Percentiles rank a stretch among this genome's conserved stretches.
Evolutionary conservation across 352 stramenopile species (phyloP).

Genomic region (Phytopythium vexans): DNA sequence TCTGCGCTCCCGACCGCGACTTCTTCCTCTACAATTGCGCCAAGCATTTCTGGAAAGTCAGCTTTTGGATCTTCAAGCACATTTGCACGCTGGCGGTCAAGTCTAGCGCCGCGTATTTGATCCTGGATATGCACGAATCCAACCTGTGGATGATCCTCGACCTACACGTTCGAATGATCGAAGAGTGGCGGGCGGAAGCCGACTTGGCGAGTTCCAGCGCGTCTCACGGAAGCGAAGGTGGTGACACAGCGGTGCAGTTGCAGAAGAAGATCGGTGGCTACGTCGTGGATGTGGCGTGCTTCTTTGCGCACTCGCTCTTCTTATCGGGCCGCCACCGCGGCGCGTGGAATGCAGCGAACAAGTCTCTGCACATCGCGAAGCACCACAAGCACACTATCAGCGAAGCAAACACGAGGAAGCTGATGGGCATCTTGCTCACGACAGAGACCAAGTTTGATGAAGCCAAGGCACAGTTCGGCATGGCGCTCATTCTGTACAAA

Average conservation of each 20-base stretch:
- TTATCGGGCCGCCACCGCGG: slow-evolving; percentile 68
- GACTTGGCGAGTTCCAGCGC: slow-evolving; percentile 5
- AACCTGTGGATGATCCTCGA: slow-evolving; percentile 83
- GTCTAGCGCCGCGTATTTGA: slow-evolving; percentile 74
- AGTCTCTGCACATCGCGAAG: slow-evolving; percentile 73
- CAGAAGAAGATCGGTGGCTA: slow-evolving; percentile 52
- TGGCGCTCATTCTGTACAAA: slow-evolving; percentile 75
- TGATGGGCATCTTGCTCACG: slow-evolving; percentile 78
- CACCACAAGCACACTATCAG: slow-evolving; percentile 61
- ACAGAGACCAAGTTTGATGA: slow-evolving; percentile 83
- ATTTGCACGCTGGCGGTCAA: slow-evolving; percentile 74
- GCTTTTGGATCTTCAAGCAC: slow-evolving; percentile 76
- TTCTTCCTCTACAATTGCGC: slow-evolving; percentile 66
- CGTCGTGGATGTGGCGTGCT: slow-evolving; percentile 66
- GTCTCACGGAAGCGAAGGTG: slow-evolving; percentile 3
- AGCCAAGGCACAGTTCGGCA: slow-evolving; percentile 75
- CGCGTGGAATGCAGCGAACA: slow-evolving; percentile 70
- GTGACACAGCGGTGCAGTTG: slow-evolving; percentile 8
- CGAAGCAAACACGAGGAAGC: slow-evolving; percentile 71
- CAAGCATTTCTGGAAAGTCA: slow-evolving; percentile 74
- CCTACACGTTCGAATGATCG: slow-evolving; percentile 66
- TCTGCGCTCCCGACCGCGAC: slow-evolving; percentile 52
- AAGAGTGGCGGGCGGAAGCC: slow-evolving; percentile 44
- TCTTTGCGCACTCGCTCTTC: slow-evolving; percentile 73
- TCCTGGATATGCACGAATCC: slow-evolving; percentile 75